Conservation (phyloP, 257 asterid genomes). For the Solanum piurae region DNA sequence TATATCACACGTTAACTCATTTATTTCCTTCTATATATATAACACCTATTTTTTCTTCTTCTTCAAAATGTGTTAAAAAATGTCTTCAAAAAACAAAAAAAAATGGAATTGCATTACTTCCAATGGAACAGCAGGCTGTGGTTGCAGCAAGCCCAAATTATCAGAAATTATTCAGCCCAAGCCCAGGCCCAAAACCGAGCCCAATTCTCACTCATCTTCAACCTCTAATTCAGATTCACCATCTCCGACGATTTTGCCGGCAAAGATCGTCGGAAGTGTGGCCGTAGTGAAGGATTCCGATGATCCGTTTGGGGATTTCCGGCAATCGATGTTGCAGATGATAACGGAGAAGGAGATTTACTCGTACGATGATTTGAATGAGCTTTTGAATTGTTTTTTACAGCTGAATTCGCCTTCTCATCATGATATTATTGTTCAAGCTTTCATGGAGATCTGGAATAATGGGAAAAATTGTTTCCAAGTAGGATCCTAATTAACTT, state of each 20-base stretch:
- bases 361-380: slow-evolving; percentile 36
- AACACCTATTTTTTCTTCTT: too few species aligned
- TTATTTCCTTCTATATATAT: neutral
- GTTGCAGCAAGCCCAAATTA: slow-evolving; percentile 35
- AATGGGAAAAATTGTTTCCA: neutral
- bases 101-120: slow-evolving; percentile 17
- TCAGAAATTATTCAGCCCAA: slow-evolving; percentile 30
- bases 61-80: neutral
- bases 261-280: slow-evolving; percentile 27
- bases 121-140: slow-evolving; percentile 18
- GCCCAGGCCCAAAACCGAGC: slow-evolving; percentile 11
- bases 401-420: slow-evolving; percentile 45
- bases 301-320: slow-evolving; percentile 67
- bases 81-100: slow-evolving; percentile 22
- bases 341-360: slow-evolving; percentile 46
- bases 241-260: neutral
- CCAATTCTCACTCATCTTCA: slow-evolving; percentile 14
- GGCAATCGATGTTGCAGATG: slow-evolving; percentile 73
- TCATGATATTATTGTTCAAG: slow-evolving; percentile 46
- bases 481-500: neutral
- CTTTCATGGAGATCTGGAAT: slow-evolving; percentile 57
- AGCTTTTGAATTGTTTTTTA: slow-evolving; percentile 57
- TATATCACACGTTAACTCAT: neutral
- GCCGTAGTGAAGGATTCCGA: slow-evolving; percentile 61
- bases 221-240: slow-evolving; percentile 14